Evolutionary conservation across 768 basidiomycete genomes (phyloP).

Genomic region (Plicaturopsis crispa): DNA sequence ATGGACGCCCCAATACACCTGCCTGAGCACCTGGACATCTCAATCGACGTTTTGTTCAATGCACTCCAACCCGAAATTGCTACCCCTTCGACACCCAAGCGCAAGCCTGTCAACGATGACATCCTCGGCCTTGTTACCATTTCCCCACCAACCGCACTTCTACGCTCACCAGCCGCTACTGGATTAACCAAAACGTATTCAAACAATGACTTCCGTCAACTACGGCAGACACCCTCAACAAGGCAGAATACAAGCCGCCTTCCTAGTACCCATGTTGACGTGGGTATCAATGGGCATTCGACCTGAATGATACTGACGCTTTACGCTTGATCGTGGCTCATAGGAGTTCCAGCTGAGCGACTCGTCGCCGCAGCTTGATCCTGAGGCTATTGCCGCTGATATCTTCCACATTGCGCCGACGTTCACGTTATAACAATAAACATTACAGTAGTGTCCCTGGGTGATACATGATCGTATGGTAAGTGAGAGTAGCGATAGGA

Average conservation of each 20-base stretch:
- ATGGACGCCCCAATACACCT: conserved; percentile 23
- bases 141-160: conserved; percentile 62
- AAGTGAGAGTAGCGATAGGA: conserved; percentile 9
- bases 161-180: conserved; percentile 65
- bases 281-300: conserved; percentile 29
- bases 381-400: too few relatives aligned
- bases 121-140: conserved; percentile 57
- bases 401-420: too few relatives aligned
- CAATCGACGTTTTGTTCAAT: conserved; percentile 38
- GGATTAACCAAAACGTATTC: conserved; percentile 78
- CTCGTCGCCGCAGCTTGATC: too few relatives aligned
- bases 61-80: conserved; percentile 33
- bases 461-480: too few relatives aligned
- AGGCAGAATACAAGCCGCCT: conserved; percentile 81
- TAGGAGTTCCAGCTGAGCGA: conserved; percentile 29
- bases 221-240: conserved; percentile 58
- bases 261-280: conserved; percentile 79
- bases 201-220: conserved; percentile 76
- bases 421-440: too few relatives aligned
- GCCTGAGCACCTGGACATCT: conserved; percentile 33
- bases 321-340: too few relatives aligned
- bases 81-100: conserved; percentile 48
- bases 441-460: too few relatives aligned
- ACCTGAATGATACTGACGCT: conserved; percentile 11
- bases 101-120: conserved; percentile 40